Base-by-base conservation (phyloP, 192 early-diverging fungal species). In the Rhizophagus sp. region DNA sequence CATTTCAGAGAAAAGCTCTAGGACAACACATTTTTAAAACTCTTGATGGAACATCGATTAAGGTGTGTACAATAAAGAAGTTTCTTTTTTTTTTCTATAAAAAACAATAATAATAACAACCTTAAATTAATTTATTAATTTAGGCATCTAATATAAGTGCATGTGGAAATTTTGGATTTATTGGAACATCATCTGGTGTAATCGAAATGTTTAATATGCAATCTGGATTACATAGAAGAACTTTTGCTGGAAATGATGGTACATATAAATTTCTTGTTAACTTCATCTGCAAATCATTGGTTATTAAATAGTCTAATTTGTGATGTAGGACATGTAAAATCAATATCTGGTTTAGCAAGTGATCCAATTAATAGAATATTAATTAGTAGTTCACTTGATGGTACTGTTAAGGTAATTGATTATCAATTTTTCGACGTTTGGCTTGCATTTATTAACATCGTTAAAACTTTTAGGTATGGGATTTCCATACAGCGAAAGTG, bases 161-260 rank as follows among this genome's bases (percentile, higher is more conserved):
- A 1, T 98, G 97, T 73, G 98, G 98, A 67, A 97, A 98, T 84
- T 99, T 93, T 92, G 95, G 93, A 8, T 93, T 97, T 79, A 85
- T 97, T 5, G 98, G 97, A 4, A 89, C 91, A 33, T 82, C 90
- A 10, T 82, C 83, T 41, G 98, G 98, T 67, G 75, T 80, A 13
- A 88, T 99, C 57, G 96, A 96, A 67, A 93, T 95, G 91, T 96
- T 90, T 90, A 98, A 97, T 87, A 91, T 99, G 92, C 98, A 99
- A 79, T 97, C 96, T 30, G 97, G 97, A 10, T 67, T 92, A 57
- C 84, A 89, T 44, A 91, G 95, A 47, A 91, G 90, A 70, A 86
- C 91, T 44, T 97, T 95, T 82, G 80, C 76, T 8, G 89, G 86
- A 19, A 36, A 41, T 6, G 81, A 87, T 71, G 86, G 88, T 78